These are phyloP conservation scores for Lonicera japonica DNA, from an alignment of 129 eudicot genomes.

Conservation along the genomic window DNA sequence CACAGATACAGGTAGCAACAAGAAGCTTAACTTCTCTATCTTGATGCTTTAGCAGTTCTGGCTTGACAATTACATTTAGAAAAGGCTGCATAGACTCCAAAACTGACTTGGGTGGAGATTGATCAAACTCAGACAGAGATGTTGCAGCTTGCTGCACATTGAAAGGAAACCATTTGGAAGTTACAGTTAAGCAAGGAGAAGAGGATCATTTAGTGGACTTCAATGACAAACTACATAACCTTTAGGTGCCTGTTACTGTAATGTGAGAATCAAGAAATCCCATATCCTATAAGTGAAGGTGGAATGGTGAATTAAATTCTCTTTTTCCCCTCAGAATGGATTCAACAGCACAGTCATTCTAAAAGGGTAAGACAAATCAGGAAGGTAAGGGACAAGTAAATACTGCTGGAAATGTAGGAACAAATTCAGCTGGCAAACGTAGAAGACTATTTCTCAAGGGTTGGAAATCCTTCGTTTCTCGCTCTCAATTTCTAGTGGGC, in stretches of 20 bases:
- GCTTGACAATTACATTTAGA: slow-evolving; percentile 59
- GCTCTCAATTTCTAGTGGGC: no score
- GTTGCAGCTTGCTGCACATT: slow-evolving; percentile 73
- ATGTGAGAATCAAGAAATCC: background rate
- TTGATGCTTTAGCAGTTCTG: slow-evolving; percentile 78
- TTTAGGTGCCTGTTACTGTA: background rate
- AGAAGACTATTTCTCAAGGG: no score
- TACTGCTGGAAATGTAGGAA: background rate
- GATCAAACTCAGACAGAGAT: slow-evolving; percentile 72
- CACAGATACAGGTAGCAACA: slow-evolving; percentile 91
- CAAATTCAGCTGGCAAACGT: background rate
- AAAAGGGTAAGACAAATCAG: background rate
- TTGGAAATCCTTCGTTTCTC: no score
- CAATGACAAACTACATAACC: background rate
- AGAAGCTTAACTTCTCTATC: slow-evolving; percentile 79
- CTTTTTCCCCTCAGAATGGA: no score
- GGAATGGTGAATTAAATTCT: background rate
- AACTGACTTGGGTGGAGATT: slow-evolving; percentile 60
- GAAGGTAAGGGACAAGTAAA: background rate
- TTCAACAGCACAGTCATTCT: background rate
- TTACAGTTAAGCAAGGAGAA: slow-evolving; percentile 4
- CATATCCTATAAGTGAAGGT: no score
- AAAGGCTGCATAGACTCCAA: slow-evolving; percentile 81
- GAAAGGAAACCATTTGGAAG: background rate
- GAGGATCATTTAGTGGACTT: background rate